A percentile compares a stretch with the other conserved stretches of the same genome.
Evolutionary conservation across 352 stramenopile genomes (phyloP).

Genomic region (Elongisporangium anandrum): DNA sequence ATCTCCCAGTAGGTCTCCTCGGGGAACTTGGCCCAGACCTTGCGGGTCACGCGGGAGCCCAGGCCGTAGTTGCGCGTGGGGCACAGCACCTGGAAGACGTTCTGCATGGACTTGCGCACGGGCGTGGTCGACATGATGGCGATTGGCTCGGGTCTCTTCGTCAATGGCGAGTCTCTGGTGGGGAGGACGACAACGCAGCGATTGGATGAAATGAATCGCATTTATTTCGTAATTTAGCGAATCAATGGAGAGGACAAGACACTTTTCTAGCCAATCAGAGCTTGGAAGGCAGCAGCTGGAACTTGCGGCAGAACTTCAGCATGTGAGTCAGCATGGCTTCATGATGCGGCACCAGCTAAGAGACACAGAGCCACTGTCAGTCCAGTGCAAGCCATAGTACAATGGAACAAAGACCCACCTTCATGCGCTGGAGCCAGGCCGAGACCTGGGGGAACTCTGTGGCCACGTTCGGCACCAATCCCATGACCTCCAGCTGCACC

Average conservation of each 20-base stretch:
- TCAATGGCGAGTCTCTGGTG: background rate
- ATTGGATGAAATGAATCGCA: background rate
- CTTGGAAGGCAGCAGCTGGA: constrained; percentile 35
- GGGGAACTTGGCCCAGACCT: constrained; percentile 68
- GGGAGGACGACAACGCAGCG: background rate
- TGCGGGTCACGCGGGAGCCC: constrained; percentile 62
- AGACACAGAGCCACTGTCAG: background rate
- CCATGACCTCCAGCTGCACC: constrained; percentile 70
- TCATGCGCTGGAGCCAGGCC: constrained; percentile 72
- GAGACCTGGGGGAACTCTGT: constrained; percentile 44
- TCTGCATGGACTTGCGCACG: constrained; percentile 40
- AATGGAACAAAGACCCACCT: constrained; percentile 38
- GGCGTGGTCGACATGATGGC: constrained; percentile 14
- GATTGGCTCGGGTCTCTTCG: constrained; percentile 2
- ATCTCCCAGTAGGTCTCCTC: constrained; percentile 81
- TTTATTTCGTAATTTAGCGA: constrained; percentile 1
- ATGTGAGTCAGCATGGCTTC: constrained; percentile 61
- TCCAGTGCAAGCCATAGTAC: background rate
- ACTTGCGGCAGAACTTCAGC: constrained; percentile 67
- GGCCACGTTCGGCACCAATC: constrained; percentile 33
- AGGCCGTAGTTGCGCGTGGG: constrained; percentile 67
- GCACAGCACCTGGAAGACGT: constrained; percentile 75
- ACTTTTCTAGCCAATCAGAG: background rate
- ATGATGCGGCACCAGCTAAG: constrained; percentile 44
- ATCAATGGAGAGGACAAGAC: background rate